These are phyloP conservation scores for Cercophora samala DNA, from an alignment of 495 filamentous ascomycete genomes.

Conservation along the genomic window DNA sequence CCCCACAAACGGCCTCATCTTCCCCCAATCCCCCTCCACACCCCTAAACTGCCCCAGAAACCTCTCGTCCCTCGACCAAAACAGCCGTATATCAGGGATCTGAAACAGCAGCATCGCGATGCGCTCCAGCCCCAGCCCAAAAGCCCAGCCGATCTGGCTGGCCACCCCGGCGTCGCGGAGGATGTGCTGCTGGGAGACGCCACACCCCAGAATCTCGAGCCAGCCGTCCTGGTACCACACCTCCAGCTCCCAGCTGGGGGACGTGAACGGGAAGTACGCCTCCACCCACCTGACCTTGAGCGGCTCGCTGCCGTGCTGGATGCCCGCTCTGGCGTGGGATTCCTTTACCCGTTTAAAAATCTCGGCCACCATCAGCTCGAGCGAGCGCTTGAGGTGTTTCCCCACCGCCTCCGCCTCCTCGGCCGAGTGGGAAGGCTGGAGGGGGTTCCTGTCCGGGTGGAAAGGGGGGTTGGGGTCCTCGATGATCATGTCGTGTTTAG, in stretches of 20 bases:
- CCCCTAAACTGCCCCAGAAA: conserved; percentile 77
- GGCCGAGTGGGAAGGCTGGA: conserved; percentile 68
- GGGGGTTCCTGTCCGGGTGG: conserved; percentile 76
- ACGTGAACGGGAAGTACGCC: conserved; percentile 95
- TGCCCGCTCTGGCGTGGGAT: conserved; percentile 38
- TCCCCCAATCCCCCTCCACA: conserved; percentile 45
- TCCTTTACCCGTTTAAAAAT: conserved; percentile 74
- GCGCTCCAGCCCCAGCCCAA: conserved; percentile 87
- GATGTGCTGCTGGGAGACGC: conserved; percentile 80
- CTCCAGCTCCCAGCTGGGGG: conserved; percentile 91
- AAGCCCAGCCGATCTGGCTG: conserved; percentile 85
- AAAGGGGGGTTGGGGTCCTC: conserved; percentile 81
- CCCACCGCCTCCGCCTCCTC: conserved; percentile 81
- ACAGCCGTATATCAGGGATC: conserved; percentile 95
- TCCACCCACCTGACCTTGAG: conserved; percentile 90
- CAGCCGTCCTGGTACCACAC: conserved; percentile 92
- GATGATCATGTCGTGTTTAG: conserved; percentile 67
- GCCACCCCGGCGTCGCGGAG: conserved; percentile 73
- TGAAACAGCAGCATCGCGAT: conserved; percentile 95
- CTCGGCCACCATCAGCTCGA: conserved; percentile 84
- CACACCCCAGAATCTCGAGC: conserved; percentile 92
- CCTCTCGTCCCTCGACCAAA: conserved; percentile 83
- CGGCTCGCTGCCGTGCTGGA: conserved; percentile 55
- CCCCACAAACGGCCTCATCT: conserved; percentile 66
- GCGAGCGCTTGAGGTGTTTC: conserved; percentile 81